Evolutionary conservation across 179 eudicot genomes (phyloP), one percentile per base, ranked within the genome.

Genomic region (Camellia oleifera): DNA sequence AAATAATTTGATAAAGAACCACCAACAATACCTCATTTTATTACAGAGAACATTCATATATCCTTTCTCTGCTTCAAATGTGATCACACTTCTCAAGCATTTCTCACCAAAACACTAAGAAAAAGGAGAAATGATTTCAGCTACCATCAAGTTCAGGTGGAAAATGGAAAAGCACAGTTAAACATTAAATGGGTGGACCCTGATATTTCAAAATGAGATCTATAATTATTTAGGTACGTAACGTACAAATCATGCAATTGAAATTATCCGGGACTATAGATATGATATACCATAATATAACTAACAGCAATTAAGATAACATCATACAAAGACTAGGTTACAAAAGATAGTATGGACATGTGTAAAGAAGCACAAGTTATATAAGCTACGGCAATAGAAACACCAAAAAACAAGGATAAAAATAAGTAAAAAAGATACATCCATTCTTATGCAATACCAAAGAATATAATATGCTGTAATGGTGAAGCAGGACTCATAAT

Each of bases 41-140:
- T 87, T 85, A 68, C 82, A 81, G 56, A 88, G 66, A 71, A 78
- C 77, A 80, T 83, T 80, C 78, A 85, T 88, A 82, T 75, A 84
- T 72, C 91, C 93, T 80, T 91, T 87, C 79, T 85, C 84, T 74
- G 88, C 87, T 79, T 93, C 87, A 69, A 86, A 82, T 17, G 67
- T 54, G 48, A 85, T 84, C 74, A 88, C 88, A 83, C 81, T 85
- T 83, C 90, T 85, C 89, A 87, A 75, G 84, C 86, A 85, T 85
- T 84, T 84, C 46, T 83, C 89, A 75, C 83, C 62, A 26, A 83
- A 86, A 84, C 83, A 85, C 97, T 92, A 84, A 17, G 23, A 17
- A 63, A 69, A 42, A 67, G 32, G 23, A 67, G 32, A 45, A 45
- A 67, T 8, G 17, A 42, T 40, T 44, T 75, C 23, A 42, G 52